Percentiles rank a stretch among this genome's conserved stretches.
These are phyloP conservation scores for Sphaerosporella brunnea DNA, from an alignment of 495 filamentous ascomycete genomes.

Conservation along the genomic window DNA sequence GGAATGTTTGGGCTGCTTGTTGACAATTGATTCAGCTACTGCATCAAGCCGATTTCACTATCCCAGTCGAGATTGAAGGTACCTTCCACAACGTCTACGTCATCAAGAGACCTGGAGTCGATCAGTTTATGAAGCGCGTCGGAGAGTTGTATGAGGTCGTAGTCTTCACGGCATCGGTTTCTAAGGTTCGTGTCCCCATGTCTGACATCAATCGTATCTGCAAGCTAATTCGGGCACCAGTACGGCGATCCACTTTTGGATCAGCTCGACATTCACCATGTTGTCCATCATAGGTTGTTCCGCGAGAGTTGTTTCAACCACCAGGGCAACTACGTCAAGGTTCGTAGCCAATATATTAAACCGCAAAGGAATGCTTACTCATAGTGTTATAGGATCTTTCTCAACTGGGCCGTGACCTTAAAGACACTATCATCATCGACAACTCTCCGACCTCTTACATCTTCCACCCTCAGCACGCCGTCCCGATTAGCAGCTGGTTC, in stretches of 20 bases:
- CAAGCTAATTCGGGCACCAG: too few relatives aligned
- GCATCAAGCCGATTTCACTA: constrained; percentile 96
- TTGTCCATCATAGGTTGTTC: constrained; percentile 92
- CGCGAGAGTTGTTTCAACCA: constrained; percentile 98
- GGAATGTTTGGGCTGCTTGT: constrained; percentile 4
- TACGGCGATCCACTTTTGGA: constrained; percentile 94
- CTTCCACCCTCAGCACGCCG: constrained; percentile 97
- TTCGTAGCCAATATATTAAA: constrained; percentile 25
- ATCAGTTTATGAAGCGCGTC: constrained; percentile 96
- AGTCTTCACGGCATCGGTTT: constrained; percentile 96
- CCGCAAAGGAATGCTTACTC: constrained; percentile 6
- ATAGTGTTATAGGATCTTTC: constrained; percentile 52
- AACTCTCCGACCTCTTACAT: constrained; percentile 99
- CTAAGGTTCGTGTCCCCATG: constrained; percentile 53
- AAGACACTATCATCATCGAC: constrained; percentile 98
- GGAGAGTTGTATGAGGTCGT: constrained; percentile 97
- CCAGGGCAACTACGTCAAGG: constrained; percentile 97
- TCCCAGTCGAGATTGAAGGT: constrained; percentile 96
- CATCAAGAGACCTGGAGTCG: constrained; percentile 92
- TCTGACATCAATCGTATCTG: too few relatives aligned
- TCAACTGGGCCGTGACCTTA: constrained; percentile 86
- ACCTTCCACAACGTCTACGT: constrained; percentile 99
- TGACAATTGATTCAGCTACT: constrained; percentile 50
- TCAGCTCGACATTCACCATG: constrained; percentile 91
- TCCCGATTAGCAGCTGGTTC: constrained; percentile 99